A percentile compares a stretch with the other conserved stretches of the same genome.
Conservation (phyloP, 2,329 filamentous ascomycete species). For the Blastomyces parvus region DNA sequence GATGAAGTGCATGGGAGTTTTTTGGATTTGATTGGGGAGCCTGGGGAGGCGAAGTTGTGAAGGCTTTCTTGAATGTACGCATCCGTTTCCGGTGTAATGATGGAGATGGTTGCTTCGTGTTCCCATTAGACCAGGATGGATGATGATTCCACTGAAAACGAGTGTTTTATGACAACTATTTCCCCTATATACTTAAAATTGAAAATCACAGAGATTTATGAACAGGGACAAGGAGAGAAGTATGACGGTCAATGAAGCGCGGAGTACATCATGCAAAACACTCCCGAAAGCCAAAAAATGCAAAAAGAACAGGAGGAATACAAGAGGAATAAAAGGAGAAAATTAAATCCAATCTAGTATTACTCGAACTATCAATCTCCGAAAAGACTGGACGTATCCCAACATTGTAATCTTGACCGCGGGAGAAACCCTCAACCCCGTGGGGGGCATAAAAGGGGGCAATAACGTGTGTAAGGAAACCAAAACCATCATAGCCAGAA, state of each 20-base stretch:
- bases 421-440: rapidly evolving
- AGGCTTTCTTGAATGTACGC: not conserved
- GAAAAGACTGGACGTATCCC: too few relatives aligned
- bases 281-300: not conserved
- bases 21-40: slow-evolving; percentile 66
- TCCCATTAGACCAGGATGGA: not conserved
- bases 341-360: not conserved
- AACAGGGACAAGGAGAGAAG: not conserved
- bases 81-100: not conserved
- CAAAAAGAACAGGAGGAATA: not conserved
- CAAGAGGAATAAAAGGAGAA: too few relatives aligned
- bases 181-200: not conserved
- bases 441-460: not conserved
- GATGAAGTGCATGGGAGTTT: slow-evolving; percentile 82
- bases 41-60: slow-evolving; percentile 37
- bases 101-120: not conserved
- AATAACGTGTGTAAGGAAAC: not conserved
- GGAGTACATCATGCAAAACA: not conserved
- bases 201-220: not conserved
- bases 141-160: not conserved
- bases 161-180: not conserved
- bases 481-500: not conserved
- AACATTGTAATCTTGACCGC: not conserved
- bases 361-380: not conserved
- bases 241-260: not conserved